These are phyloP conservation scores for Ambrosia trifida DNA, from an alignment of 129 eudicot species.

Conservation along the genomic window DNA sequence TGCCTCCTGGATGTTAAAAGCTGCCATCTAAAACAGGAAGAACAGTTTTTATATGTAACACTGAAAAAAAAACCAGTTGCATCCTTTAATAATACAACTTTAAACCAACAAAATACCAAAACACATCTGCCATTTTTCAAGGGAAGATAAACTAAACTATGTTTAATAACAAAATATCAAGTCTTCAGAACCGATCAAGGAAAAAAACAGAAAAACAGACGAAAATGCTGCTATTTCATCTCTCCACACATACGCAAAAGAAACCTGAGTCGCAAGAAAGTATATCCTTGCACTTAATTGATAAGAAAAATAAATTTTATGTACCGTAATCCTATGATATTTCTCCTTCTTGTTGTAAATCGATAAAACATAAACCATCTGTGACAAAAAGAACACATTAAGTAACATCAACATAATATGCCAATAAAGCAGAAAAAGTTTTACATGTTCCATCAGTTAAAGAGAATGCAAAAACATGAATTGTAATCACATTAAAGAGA, in stretches of 20 bases:
- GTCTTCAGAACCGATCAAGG: neutral
- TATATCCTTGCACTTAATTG: conserved; percentile 9
- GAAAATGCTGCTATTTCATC: conserved; percentile 7
- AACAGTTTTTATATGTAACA: conserved; percentile 17
- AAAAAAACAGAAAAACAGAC: neutral
- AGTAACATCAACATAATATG: conserved; percentile 14
- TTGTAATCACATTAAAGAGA: conserved; percentile 13
- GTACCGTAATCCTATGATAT: conserved; percentile 84
- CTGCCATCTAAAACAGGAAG: conserved; percentile 83
- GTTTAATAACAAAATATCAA: conserved; percentile 16
- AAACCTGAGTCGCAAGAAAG: neutral
- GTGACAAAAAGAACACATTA: conserved; percentile 31
- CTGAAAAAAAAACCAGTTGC: neutral
- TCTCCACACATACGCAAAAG: conserved; percentile 20
- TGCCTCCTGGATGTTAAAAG: conserved; percentile 99
- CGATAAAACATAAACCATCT: conserved; percentile 94
- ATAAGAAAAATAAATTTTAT: conserved; percentile 21
- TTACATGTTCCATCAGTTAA: conserved; percentile 18
- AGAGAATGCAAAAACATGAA: conserved; percentile 22
- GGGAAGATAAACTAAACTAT: conserved; percentile 8
- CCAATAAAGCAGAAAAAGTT: conserved; percentile 6
- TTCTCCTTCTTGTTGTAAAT: conserved; percentile 97
- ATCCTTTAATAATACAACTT: conserved; percentile 4
- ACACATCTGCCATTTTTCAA: neutral
- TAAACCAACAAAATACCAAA: conserved; percentile 18